Evolutionary conservation across 2,329 filamentous ascomycete species (phyloP), one percentile per base, ranked within the genome.

Genomic region (Emergomyces africanus): DNA sequence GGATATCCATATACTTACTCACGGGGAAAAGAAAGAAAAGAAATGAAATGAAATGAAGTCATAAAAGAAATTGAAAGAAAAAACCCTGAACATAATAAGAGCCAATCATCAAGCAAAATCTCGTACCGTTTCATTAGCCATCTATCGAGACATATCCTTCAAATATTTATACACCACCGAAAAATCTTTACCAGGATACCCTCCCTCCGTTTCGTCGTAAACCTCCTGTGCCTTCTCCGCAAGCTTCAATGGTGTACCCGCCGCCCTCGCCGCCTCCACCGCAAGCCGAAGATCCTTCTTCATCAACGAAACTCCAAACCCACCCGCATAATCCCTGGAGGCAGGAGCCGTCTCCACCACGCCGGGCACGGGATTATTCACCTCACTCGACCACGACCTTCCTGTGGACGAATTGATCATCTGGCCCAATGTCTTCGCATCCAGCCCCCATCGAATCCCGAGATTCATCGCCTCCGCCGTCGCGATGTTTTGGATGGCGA

Each of bases 381-480:
- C 79, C 75, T 96, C 91, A 67, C 87, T 94, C 0, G 92, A 90
- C 94, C 94, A 99, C 79, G 91, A 97, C 64, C 81, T 83, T n/a
- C 94, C 94, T 0, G 92, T 96, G 66, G 89, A 94, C 3, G 88
- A 87, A 71, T 96, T 97, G 77, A 99, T 89, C 73, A 99, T 84
- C 57, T 86, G 84, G 0, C 89, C 88, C 1, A 99, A 80, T 8
- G 84, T 85, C 61, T 81, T 82, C 0, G 83, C 78, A 59, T 86
- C 79, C 9, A 86, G 75, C 1, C 83, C 83, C 80, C 81, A 85
- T 55, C 78, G 75, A 42, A 85, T 77, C 4, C 83, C 83, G 69
- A 86, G 78, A 61, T 83, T 84, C 83, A 86, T 85, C 6, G 83
- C 83, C 68, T 86, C 83, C 3, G 82, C 81, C 0, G 82, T 83